These are phyloP conservation scores for Podosphaera fusca DNA, from an alignment of 2,329 filamentous ascomycete genomes.

Conservation along the genomic window DNA sequence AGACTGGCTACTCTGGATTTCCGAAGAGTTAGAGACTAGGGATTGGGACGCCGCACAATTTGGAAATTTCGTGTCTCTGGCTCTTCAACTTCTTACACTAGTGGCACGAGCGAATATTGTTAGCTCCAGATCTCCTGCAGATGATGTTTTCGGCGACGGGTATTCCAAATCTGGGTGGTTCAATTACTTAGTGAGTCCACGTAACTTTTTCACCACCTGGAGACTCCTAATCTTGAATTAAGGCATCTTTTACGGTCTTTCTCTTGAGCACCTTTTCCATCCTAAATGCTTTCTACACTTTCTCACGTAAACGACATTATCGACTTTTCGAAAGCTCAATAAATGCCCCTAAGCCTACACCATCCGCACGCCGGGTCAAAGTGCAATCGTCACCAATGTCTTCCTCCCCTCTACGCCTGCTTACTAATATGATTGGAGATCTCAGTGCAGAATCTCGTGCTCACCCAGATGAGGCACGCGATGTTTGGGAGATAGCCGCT, in stretches of 20 bases:
- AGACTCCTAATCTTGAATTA: constrained; percentile 4
- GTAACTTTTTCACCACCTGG: neutral
- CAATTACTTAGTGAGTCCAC: constrained; percentile 30
- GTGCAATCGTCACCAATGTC: constrained; percentile 64
- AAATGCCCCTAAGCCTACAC: constrained; percentile 51
- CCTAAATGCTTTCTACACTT: constrained; percentile 59
- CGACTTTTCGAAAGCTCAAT: constrained; percentile 75
- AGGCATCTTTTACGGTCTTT: constrained; percentile 51
- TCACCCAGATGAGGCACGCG: constrained; percentile 56
- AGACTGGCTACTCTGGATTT: constrained; percentile 77
- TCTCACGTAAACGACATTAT: constrained; percentile 64
- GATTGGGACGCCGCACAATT: constrained; percentile 72
- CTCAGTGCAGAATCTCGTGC: constrained; percentile 57
- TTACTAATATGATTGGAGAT: constrained; percentile 43
- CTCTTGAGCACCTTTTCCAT: constrained; percentile 39
- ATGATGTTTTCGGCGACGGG: constrained; percentile 70
- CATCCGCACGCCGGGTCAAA: constrained; percentile 68
- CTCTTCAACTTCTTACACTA: constrained; percentile 57
- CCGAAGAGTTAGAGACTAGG: constrained; percentile 75
- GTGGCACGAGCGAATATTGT: constrained; percentile 58
- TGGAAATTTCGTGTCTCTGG: constrained; percentile 52
- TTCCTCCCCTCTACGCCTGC: constrained; percentile 54
- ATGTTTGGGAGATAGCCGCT: constrained; percentile 85
- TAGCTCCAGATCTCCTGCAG: constrained; percentile 18
- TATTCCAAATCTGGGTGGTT: constrained; percentile 35